Conservation (phyloP, 768 basidiomycete genomes). For the Suillus subaureus region DNA sequence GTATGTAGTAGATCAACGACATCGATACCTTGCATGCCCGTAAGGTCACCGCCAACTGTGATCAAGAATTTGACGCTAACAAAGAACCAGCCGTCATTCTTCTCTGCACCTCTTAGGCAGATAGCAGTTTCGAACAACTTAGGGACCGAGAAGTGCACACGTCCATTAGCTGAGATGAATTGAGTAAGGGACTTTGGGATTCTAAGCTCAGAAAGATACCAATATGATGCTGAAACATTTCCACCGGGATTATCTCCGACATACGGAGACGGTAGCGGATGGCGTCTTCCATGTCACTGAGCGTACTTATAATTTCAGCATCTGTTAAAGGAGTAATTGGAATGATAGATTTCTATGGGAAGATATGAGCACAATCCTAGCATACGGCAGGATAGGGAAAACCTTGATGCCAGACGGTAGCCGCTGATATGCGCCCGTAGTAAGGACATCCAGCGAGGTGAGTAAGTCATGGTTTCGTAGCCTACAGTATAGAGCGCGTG, state of each 20-base stretch:
- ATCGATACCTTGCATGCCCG: conserved; percentile 64
- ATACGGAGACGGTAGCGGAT: conserved; percentile 81
- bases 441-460: conserved; percentile 88
- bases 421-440: conserved; percentile 81
- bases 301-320: conserved; percentile 60
- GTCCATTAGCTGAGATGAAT: conserved; percentile 62
- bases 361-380: conserved; percentile 23
- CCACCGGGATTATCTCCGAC: conserved; percentile 78
- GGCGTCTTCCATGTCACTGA: conserved; percentile 73
- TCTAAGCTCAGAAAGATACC: conserved; percentile 41
- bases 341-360: conserved; percentile 64
- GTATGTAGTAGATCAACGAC: background rate
- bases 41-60: conserved; percentile 71
- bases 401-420: conserved; percentile 85
- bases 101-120: conserved; percentile 70
- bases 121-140: conserved; percentile 75
- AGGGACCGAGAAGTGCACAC: conserved; percentile 73
- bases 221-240: conserved; percentile 74
- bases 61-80: conserved; percentile 77
- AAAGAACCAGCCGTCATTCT: conserved; percentile 84
- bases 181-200: conserved; percentile 18
- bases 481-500: conserved; percentile 39
- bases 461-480: conserved; percentile 92
- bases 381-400: conserved; percentile 18
- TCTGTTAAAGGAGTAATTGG: conserved; percentile 70